Percentiles rank a stretch among this genome's conserved stretches.
phyloP scores from a whole-genome alignment of 202 grass and related monocot species.

The Hordeum pubiflorum region DNA sequence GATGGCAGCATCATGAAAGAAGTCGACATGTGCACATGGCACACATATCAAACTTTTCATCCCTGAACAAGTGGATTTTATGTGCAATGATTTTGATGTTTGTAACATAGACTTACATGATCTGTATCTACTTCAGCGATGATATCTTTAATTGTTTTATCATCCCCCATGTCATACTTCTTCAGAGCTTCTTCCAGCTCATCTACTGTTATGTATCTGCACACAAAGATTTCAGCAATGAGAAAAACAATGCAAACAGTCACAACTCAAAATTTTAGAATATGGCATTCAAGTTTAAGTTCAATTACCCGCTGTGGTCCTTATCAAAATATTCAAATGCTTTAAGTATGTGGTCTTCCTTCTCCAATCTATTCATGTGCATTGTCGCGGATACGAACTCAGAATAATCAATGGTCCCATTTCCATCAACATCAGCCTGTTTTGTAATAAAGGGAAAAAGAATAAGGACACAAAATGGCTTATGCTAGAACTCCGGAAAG shows the following conservation, averaged over 20 bases:
- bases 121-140: slow-evolving; percentile 94
- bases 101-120: slow-evolving; percentile 48
- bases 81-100: not conserved
- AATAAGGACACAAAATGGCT: slow-evolving; percentile 11
- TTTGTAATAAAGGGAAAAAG: slow-evolving; percentile 19
- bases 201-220: slow-evolving; percentile 91
- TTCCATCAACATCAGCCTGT: slow-evolving; percentile 99
- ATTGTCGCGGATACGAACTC: slow-evolving; percentile 97
- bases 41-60: not conserved
- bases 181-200: slow-evolving; percentile 94
- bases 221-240: slow-evolving; percentile 4
- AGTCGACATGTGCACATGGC: not conserved
- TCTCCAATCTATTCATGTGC: slow-evolving; percentile 99
- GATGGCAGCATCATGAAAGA: not conserved
- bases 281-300: not conserved
- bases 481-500: not conserved
- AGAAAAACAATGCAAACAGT: slow-evolving; percentile 20
- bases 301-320: slow-evolving; percentile 84
- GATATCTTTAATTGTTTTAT: slow-evolving; percentile 97
- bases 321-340: slow-evolving; percentile 99
- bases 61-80: not conserved
- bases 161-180: slow-evolving; percentile 97
- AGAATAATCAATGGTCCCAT: slow-evolving; percentile 86
- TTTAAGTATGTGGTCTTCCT: slow-evolving; percentile 89
- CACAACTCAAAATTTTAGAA: not conserved